Evolutionary conservation across 305 asterid genomes (phyloP).

Genomic region (Ajuga reptans): DNA sequence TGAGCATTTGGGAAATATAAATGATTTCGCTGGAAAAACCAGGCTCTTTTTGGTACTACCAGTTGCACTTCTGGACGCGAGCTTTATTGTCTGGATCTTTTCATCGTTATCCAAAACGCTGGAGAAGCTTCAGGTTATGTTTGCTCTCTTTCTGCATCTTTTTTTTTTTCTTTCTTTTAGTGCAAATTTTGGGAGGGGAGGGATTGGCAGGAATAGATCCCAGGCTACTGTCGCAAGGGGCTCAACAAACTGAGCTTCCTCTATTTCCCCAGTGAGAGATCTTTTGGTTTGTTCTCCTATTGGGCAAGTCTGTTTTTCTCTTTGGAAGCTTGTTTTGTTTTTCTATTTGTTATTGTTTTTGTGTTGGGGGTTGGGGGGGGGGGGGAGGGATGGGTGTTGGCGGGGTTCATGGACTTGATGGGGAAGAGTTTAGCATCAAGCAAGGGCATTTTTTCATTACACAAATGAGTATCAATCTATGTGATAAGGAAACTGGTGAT

Average conservation of each 20-base stretch:
- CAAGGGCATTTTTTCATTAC: background rate
- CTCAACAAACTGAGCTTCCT: no score
- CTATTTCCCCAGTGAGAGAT: background rate
- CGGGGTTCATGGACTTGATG: background rate
- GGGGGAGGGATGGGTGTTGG: background rate
- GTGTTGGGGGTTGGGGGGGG: no score
- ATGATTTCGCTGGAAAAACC: conserved; percentile 79
- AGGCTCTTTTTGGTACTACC: conserved; percentile 83
- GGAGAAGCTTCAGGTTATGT: conserved; percentile 91
- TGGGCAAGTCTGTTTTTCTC: background rate
- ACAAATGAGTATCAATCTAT: background rate
- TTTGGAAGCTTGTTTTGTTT: background rate
- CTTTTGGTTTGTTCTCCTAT: background rate
- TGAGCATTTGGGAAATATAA: conserved; percentile 91
- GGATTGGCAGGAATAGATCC: no score
- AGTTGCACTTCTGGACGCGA: conserved; percentile 83
- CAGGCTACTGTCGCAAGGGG: no score
- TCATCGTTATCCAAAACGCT: conserved; percentile 85
- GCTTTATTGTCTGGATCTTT: conserved; percentile 89
- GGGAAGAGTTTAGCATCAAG: background rate
- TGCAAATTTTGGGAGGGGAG: no score
- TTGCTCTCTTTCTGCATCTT: background rate
- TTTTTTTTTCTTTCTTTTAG: no score
- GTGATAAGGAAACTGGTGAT: background rate
- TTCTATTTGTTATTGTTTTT: no score